A percentile compares a stretch with the other conserved stretches of the same genome.
These are phyloP conservation scores for Capsella bursapastoris DNA, from an alignment of 345 rosid genomes.

Conservation along the genomic window DNA sequence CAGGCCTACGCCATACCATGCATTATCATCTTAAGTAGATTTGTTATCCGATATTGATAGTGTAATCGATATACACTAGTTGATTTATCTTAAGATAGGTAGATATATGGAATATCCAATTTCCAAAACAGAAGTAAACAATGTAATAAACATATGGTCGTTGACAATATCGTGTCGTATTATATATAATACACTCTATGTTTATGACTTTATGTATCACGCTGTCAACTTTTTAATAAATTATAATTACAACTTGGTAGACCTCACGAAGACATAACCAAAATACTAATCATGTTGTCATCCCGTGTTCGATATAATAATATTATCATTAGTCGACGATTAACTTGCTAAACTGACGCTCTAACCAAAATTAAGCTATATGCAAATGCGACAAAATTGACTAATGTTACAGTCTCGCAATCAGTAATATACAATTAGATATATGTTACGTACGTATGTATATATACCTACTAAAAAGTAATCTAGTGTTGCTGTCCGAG, in stretches of 20 bases:
- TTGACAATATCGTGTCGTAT: too few species aligned
- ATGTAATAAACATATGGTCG: too few species aligned
- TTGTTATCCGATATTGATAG: too few species aligned
- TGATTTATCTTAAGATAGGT: too few species aligned
- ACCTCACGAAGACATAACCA: conserved; percentile 29
- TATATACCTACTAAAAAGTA: conserved; percentile 10
- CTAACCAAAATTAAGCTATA: not conserved
- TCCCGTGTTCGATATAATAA: not conserved
- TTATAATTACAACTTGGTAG: conserved; percentile 31
- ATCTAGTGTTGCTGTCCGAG: not conserved
- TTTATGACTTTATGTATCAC: not conserved
- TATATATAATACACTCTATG: not conserved
- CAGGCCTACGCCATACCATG: too few species aligned
- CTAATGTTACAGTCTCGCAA: not conserved
- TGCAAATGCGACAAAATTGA: not conserved
- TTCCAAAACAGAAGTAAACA: too few species aligned
- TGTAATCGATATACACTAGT: too few species aligned
- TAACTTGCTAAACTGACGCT: not conserved
- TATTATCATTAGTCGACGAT: too few species aligned
- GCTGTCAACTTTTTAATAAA: conserved; percentile 8
- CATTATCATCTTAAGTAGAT: too few species aligned
- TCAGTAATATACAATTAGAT: not conserved
- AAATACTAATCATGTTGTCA: conserved; percentile 14
- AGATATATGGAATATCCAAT: too few species aligned
- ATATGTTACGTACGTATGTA: not conserved